Percentiles rank a stretch among this genome's conserved stretches.
phyloP scores from a whole-genome alignment of 441 rosid species.

The Gossypium lobatum region DNA sequence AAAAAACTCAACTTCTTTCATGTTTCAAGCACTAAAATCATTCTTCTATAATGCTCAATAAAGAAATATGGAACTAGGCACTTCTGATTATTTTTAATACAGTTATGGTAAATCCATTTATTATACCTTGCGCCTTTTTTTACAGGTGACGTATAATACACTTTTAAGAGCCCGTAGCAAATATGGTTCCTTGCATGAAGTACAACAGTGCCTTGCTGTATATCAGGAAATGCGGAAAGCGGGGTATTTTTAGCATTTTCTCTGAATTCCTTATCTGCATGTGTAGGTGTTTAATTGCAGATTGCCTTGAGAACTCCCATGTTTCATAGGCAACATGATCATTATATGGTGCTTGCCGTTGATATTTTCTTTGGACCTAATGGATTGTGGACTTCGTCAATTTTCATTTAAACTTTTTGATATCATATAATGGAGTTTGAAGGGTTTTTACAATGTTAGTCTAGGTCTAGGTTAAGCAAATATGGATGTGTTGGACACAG shows the following conservation, averaged over 20 bases:
- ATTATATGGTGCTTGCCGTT: background rate
- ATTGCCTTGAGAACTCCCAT: background rate
- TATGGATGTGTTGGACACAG: background rate
- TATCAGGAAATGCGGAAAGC: slow-evolving; percentile 91
- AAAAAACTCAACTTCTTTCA: background rate
- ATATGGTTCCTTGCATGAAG: slow-evolving; percentile 80
- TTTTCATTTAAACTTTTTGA: background rate
- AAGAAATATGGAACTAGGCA: background rate
- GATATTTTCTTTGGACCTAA: background rate
- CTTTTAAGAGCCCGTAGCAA: slow-evolving; percentile 73
- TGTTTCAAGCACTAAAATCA: background rate
- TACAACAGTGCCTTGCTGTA: slow-evolving; percentile 79
- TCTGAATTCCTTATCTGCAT: background rate
- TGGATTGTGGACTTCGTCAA: background rate
- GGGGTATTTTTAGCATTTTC: slow-evolving; percentile 47
- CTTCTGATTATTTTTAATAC: background rate
- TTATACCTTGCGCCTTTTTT: slow-evolving; percentile 4
- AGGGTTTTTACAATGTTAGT: background rate
- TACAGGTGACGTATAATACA: slow-evolving; percentile 85
- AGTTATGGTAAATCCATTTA: background rate
- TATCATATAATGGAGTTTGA: background rate
- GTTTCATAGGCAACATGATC: background rate
- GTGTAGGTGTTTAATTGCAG: background rate
- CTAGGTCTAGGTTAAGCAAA: background rate
- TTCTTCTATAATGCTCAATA: background rate